These are phyloP conservation scores for Hordeum vulgare DNA, from an alignment of 176 grass and related monocot genomes.

Conservation along the genomic window MorexV3_pseudomolecules_assembly NC_058521.1:510042212-510042711, in stretches of 20 bases:
- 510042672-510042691: not conserved
- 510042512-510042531: not conserved
- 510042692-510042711: not conserved
- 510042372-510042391: conserved; percentile 20
- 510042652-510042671: not conserved
- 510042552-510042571: not conserved
- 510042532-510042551: conserved; percentile 6
- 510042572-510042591: not conserved
- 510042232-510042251: too few species aligned
- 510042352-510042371: conserved; percentile 15
- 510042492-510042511: not conserved
- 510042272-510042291: too few species aligned
- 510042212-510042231: too few species aligned
- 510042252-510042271: too few species aligned
- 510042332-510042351: too few species aligned
- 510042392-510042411: conserved; percentile 9
- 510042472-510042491: not conserved
- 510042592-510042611: not conserved
- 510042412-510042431: conserved; percentile 26
- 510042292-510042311: too few species aligned
- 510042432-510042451: conserved; percentile 20
- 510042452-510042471: conserved; percentile 21
- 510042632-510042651: not conserved
- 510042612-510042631: not conserved
- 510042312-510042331: too few species aligned